Evolutionary conservation across 1,284 basidiomycete species (phyloP).

Genomic region (Cutaneotrichosporon cutaneum): DNA sequence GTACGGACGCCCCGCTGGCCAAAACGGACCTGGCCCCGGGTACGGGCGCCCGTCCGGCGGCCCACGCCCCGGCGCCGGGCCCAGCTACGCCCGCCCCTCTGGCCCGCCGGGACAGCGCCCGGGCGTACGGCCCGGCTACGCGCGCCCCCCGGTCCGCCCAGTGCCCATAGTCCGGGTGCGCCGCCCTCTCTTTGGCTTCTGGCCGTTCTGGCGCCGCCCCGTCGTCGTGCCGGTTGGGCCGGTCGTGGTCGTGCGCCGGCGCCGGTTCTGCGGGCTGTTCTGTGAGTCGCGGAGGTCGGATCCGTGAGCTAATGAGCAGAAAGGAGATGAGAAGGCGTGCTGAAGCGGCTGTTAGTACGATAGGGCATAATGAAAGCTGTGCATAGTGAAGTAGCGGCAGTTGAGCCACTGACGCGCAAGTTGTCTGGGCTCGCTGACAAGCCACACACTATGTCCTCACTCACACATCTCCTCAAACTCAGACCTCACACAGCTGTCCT

Average conservation of each 20-base stretch:
- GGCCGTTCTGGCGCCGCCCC: background rate
- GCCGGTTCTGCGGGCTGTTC: constrained; percentile 19
- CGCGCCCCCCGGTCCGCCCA: background rate
- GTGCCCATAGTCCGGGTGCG: background rate
- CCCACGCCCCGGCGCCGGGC: background rate
- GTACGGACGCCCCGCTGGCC: background rate
- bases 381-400: no score
- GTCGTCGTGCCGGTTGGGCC: constrained; percentile 5
- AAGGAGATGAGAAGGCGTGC: background rate
- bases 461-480: no score
- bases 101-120: no score
- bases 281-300: background rate
- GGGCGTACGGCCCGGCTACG: background rate
- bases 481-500: no score
- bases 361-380: no score
- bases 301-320: background rate
- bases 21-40: background rate
- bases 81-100: no score
- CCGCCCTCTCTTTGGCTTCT: background rate
- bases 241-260: background rate
- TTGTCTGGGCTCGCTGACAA: no score
- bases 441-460: no score
- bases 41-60: background rate
- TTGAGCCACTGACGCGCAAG: no score
- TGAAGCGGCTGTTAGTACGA: no score